Conservation (phyloP, 129 eudicot species). For the Sambucus nigra region DNA sequence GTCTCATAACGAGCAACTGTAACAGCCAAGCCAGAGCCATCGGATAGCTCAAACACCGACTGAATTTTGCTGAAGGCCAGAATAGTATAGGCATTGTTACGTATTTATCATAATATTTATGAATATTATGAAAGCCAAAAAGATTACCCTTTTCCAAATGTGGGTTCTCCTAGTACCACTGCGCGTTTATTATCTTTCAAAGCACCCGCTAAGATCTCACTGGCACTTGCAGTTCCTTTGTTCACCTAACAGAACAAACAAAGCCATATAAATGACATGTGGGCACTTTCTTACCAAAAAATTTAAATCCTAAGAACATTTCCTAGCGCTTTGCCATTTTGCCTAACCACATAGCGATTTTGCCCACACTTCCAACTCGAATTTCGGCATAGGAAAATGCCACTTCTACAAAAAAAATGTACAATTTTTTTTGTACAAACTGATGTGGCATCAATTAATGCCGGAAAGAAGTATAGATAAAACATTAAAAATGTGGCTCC, state of each 20-base stretch:
- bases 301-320: too few species aligned
- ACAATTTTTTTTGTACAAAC: too few species aligned
- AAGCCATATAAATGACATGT: not conserved
- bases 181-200: conserved; percentile 95
- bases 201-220: conserved; percentile 96
- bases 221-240: conserved; percentile 99
- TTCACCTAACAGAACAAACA: conserved; percentile 49
- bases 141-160: conserved; percentile 91
- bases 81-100: not conserved
- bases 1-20: conserved; percentile 99
- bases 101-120: not conserved
- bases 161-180: conserved; percentile 83
- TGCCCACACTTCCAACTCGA: too few species aligned
- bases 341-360: too few species aligned
- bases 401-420: too few species aligned
- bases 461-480: too few species aligned
- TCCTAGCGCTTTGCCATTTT: too few species aligned
- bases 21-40: conserved; percentile 99
- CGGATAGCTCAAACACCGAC: conserved; percentile 92
- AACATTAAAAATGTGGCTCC: too few species aligned
- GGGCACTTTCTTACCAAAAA: not conserved
- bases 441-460: too few species aligned
- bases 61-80: conserved; percentile 70
- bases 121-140: not conserved
- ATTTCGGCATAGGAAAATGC: too few species aligned